Evolutionary conservation across 2,329 filamentous ascomycete genomes (phyloP).

Genomic region (Septoria linicola): DNA sequence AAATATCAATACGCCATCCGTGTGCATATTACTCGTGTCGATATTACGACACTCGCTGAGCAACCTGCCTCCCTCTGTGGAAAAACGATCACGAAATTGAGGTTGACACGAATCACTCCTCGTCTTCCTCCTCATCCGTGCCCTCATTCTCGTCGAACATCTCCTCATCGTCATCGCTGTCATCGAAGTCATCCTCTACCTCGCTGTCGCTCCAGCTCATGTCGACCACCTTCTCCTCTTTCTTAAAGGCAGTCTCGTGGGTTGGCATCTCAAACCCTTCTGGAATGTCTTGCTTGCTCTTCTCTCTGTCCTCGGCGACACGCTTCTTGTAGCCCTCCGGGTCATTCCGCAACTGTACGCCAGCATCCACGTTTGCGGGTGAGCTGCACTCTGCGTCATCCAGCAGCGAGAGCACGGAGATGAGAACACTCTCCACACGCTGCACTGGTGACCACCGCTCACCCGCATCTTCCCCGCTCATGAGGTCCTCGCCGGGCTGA

Average conservation of each 20-base stretch:
- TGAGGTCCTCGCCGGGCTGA: conserved; percentile 83
- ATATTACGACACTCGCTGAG: neutral
- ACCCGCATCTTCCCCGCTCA: conserved; percentile 83
- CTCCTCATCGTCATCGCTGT: conserved; percentile 61
- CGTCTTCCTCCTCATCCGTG: conserved; percentile 24
- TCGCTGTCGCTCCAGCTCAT: conserved; percentile 65
- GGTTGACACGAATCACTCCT: conserved; percentile 6
- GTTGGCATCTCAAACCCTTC: conserved; percentile 79
- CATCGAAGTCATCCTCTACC: conserved; percentile 70
- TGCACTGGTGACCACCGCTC: conserved; percentile 95
- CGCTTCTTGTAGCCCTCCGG: conserved; percentile 66
- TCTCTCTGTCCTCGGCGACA: conserved; percentile 68
- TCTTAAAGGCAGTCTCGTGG: conserved; percentile 59
- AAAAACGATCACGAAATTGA: neutral
- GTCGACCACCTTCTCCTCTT: conserved; percentile 59
- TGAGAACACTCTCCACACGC: conserved; percentile 89
- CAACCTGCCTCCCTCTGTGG: neutral
- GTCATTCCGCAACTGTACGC: conserved; percentile 77
- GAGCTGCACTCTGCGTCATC: conserved; percentile 93
- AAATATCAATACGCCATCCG: conserved; percentile 9
- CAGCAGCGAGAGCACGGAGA: conserved; percentile 85
- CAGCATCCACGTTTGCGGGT: conserved; percentile 90
- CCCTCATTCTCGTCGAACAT: conserved; percentile 60
- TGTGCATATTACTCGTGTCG: neutral
- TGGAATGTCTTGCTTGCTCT: conserved; percentile 77